phyloP scores from a whole-genome alignment of 164 flowering plant species.

The Chimonanthus salicifolius region DNA sequence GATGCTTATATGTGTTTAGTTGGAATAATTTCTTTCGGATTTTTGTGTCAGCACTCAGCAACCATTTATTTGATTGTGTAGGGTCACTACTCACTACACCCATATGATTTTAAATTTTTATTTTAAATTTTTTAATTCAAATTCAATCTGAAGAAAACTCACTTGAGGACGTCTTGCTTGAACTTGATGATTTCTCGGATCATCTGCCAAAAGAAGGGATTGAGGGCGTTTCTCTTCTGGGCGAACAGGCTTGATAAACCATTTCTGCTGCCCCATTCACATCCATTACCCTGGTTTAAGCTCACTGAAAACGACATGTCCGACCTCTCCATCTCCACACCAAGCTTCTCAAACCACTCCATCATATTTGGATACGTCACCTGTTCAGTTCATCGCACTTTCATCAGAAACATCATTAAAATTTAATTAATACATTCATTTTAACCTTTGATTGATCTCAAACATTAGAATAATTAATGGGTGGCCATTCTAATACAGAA shows the following conservation, averaged over 20 bases:
- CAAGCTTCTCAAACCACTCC: slow-evolving; percentile 87
- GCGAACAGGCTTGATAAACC: slow-evolving; percentile 78
- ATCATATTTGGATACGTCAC: slow-evolving; percentile 92
- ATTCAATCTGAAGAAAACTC: slow-evolving; percentile 2
- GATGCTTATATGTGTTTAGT: too few relatives aligned
- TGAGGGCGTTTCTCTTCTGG: slow-evolving; percentile 63
- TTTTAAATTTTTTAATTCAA: too few relatives aligned
- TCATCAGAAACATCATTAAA: too few relatives aligned
- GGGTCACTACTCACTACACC: too few relatives aligned
- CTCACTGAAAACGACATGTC: slow-evolving; percentile 96
- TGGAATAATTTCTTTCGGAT: too few relatives aligned
- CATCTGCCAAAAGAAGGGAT: slow-evolving; percentile 86
- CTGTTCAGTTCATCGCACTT: slow-evolving; percentile 25
- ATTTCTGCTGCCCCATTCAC: slow-evolving; percentile 89
- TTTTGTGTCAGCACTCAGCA: too few relatives aligned
- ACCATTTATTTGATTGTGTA: too few relatives aligned
- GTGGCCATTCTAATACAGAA: too few relatives aligned
- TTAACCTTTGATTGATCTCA: too few relatives aligned
- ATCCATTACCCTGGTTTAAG: slow-evolving; percentile 63
- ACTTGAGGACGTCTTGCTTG: slow-evolving; percentile 67
- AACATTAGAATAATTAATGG: too few relatives aligned
- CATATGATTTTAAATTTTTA: too few relatives aligned
- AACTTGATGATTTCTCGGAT: slow-evolving; percentile 68
- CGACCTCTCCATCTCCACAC: slow-evolving; percentile 77
- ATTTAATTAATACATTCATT: too few relatives aligned